phyloP scores from a whole-genome alignment of 345 rosid species.

The Syzygium grande region DNA sequence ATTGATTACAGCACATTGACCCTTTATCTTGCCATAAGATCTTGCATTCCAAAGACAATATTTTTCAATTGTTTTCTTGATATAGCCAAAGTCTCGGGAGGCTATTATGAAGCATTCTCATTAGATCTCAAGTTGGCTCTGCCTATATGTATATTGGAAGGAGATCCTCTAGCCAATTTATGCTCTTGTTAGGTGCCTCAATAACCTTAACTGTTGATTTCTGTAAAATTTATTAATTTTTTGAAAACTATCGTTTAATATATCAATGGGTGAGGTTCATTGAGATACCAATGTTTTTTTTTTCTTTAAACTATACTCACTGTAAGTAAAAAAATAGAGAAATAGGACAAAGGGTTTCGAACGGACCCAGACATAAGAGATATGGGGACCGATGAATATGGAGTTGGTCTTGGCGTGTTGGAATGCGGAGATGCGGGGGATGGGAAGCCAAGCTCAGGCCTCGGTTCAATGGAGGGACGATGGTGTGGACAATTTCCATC shows the following conservation, averaged over 20 bases:
- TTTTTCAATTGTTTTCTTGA: background rate
- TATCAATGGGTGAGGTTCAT: background rate
- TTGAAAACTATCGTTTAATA: background rate
- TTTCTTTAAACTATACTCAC: too few species aligned
- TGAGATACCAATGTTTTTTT: background rate
- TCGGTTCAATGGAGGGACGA: conserved; percentile 62
- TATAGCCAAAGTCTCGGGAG: background rate
- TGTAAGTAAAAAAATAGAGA: background rate
- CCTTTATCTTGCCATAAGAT: background rate
- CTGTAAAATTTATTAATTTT: background rate
- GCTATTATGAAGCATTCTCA: background rate
- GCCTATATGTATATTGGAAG: background rate
- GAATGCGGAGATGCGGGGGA: conserved; percentile 63
- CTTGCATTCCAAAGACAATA: background rate
- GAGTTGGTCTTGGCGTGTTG: conserved; percentile 58
- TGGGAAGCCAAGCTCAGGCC: conserved; percentile 76
- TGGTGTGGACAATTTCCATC: conserved; percentile 67
- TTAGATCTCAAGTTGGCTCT: background rate
- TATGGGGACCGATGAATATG: conserved; percentile 44
- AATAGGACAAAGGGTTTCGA: background rate
- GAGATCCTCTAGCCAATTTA: background rate
- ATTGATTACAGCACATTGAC: background rate
- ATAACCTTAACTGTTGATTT: background rate
- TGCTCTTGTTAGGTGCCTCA: background rate
- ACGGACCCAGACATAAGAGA: conserved; percentile 72